Evolutionary conservation across 164 flowering plant genomes (phyloP).

Genomic region (Vitis cinerea): DNA sequence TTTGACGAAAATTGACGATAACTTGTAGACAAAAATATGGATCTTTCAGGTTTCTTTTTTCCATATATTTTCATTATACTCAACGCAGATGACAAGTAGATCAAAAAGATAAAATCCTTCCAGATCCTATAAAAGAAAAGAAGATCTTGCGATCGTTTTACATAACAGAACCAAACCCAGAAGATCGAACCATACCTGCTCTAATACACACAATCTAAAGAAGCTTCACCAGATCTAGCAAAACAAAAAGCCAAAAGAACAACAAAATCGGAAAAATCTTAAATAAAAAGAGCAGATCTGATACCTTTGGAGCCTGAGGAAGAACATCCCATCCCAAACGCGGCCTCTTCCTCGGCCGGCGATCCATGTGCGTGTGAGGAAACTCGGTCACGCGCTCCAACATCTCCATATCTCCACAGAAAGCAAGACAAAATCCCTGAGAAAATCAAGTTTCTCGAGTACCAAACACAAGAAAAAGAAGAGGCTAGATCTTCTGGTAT

Average conservation of each 20-base stretch:
- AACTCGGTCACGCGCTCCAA: slow-evolving; percentile 55
- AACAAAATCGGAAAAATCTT: background rate
- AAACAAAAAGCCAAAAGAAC: slow-evolving; percentile 5
- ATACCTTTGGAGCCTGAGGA: slow-evolving; percentile 53
- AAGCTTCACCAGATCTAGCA: slow-evolving; percentile 25
- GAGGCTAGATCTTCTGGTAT: background rate
- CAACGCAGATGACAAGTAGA: background rate
- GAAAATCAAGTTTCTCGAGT: background rate
- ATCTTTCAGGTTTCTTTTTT: no score
- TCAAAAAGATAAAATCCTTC: background rate
- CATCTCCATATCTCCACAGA: slow-evolving; percentile 47
- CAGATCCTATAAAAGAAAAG: background rate
- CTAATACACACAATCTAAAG: background rate
- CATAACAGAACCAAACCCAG: background rate
- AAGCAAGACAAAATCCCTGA: background rate
- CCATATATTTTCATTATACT: background rate
- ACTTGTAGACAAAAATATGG: no score
- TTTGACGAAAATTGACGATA: no score
- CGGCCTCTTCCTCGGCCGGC: slow-evolving; percentile 61
- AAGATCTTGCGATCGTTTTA: no score
- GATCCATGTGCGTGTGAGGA: slow-evolving; percentile 51
- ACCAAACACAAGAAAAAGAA: background rate
- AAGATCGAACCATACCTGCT: slow-evolving; percentile 5
- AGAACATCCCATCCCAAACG: slow-evolving; percentile 74
- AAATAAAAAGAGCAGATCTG: background rate